Base-by-base conservation (phyloP, 192 early-diverging fungal genomes). In the Coemansia sp. region DNA sequence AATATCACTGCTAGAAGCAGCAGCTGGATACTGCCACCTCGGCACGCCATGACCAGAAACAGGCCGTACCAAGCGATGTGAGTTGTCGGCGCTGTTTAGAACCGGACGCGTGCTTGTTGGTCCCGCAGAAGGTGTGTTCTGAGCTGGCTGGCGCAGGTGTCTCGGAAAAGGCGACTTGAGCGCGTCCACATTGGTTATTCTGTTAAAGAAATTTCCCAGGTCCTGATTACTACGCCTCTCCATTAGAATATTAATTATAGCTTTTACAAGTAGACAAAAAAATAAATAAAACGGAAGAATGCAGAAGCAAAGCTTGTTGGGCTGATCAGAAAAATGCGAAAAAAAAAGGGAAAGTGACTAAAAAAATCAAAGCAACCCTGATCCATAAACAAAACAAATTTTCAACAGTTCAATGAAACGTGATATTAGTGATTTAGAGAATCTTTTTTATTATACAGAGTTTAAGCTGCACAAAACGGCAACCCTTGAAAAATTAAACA, bases 381-480 rank as follows among this genome's bases (percentile, higher is more conserved):
- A 20, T 20, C 4, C 18, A 8, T 5, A n/a, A 20, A 32, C 31
- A 57, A 57, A 57, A 54, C 25, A 5, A 5, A 20, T 54, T 22
- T 20, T 22, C 2, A 54, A 5, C 3, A 25, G 30, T n/a, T 40
- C 33, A 18, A 38, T 4, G 56, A 8, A 36, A 33, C 17, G 16
- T 58, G 7, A 33, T 33, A 31, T 30, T 6, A 11, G 3, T 58
- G 56, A 17, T 33, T 25, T 14, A 10, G 28, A 7, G 28, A 32
- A 62, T 31, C 7, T 34, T 52, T n/a, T 76, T 60, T 76, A 76
- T 76, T 76, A 56, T 76, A 76, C 74, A 76, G 22, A 67, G 51
- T 60, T 36, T 34, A 40, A 56, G 58, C 58, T n/a, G 57, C 58
- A 42, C n/a, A 33, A 38, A 42, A 14, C 25, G 22, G 36, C 50